These are phyloP conservation scores for Byssothecium circinans DNA, from an alignment of 2,329 filamentous ascomycete species.

Conservation along the genomic window DNA sequence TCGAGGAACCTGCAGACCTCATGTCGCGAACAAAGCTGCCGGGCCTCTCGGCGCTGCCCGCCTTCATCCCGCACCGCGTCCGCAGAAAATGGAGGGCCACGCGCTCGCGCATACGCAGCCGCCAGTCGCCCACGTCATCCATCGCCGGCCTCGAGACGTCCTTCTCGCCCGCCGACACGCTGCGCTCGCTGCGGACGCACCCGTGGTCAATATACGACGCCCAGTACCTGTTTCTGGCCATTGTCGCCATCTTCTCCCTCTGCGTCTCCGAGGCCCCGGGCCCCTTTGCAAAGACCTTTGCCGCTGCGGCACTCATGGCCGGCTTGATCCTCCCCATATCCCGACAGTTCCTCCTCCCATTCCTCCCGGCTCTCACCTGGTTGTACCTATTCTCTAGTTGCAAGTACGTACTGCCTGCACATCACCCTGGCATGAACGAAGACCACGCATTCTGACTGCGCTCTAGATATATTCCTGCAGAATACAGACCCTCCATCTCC, in stretches of 20 bases:
- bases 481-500: slow-evolving; percentile 91
- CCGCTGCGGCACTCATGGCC: slow-evolving; percentile 66
- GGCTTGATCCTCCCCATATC: slow-evolving; percentile 81
- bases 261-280: slow-evolving; percentile 78
- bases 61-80: slow-evolving; percentile 64
- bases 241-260: slow-evolving; percentile 79
- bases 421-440: slow-evolving; percentile 10
- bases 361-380: slow-evolving; percentile 82
- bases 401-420: slow-evolving; percentile 66
- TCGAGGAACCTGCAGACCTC: slow-evolving; percentile 40
- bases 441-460: slow-evolving; percentile 18
- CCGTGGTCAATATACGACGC: slow-evolving; percentile 81
- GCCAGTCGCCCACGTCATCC: slow-evolving; percentile 68
- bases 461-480: slow-evolving; percentile 79
- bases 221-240: slow-evolving; percentile 76
- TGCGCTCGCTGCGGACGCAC: slow-evolving; percentile 74
- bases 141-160: slow-evolving; percentile 79
- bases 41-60: slow-evolving; percentile 52
- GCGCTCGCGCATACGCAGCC: slow-evolving; percentile 66
- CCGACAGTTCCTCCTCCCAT: slow-evolving; percentile 87
- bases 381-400: slow-evolving; percentile 89
- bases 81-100: slow-evolving; percentile 65
- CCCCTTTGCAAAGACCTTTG: slow-evolving; percentile 73
- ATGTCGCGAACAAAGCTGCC: slow-evolving; percentile 49
- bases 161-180: slow-evolving; percentile 75